Base-by-base conservation (phyloP, 75 land plant genomes). In the Pinus taeda region DNA sequence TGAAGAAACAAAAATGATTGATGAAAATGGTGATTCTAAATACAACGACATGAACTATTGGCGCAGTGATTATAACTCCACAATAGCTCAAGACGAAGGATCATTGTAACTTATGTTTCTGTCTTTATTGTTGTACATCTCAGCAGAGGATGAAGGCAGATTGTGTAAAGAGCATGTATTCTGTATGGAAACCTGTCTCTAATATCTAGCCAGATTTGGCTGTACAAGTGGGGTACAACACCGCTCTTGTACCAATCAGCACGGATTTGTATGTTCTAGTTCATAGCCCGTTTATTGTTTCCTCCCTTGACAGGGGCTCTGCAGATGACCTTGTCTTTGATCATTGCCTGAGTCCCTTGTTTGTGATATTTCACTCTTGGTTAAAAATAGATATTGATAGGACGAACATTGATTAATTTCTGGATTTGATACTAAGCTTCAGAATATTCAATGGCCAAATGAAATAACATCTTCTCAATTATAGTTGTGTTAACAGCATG, bases 1-100 rank as follows among this genome's bases (percentile, higher is more conserved):
- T 1, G 89, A 82, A 60, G 85, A 80, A 56, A 73, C 76, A 14
- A 24, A 76, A 7, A 65, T 49, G 59, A 84, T 75, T 17, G 83
- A 81, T 49, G 85, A 77, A n/a, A 65, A 77, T 36, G 85, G 77
- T 15, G 60, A 74, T 73, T 70, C 79, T 81, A 89, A 82, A 72
- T 91, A 84, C 81, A 91, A 85, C 75, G 91, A 91, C 62, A 78
- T 88, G 36, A 89, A 89, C 74, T 89, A 85, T 74, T 91, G 93
- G 93, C 83, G 85, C 60, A 83, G 88, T 59, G 90, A 86, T 24
- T 83, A 83, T 59, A 86, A 88, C 64, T 78, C 81, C 15, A 74
- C 81, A 36, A 62, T 81, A 70, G 80, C 87, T 78, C 77, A 81
- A 57, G 88, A 88, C 42, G 71, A 69, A 33, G 33, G 33, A 37